Evolutionary conservation across 768 basidiomycete genomes (phyloP).

Genomic region (Phaeotremella skinneri): DNA sequence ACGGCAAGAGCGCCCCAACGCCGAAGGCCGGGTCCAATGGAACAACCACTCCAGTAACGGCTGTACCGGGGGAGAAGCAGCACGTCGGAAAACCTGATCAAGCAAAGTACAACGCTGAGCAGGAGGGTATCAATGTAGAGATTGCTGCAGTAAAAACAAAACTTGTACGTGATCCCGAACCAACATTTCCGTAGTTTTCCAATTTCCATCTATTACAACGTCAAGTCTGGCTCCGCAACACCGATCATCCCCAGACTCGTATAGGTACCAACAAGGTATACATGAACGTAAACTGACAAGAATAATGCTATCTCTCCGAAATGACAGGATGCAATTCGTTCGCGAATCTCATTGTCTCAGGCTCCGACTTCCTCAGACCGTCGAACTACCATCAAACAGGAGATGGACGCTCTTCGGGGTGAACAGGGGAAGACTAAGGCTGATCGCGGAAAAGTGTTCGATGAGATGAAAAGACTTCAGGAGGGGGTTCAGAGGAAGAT

Average conservation of each 20-base stretch:
- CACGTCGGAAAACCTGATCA: conserved; percentile 71
- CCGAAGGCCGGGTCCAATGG: conserved; percentile 29
- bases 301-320: neutral
- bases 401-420: conserved; percentile 74
- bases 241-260: no score
- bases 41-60: conserved; percentile 49
- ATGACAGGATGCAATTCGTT: conserved; percentile 45
- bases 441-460: conserved; percentile 60
- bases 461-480: conserved; percentile 74
- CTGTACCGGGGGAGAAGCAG: conserved; percentile 19
- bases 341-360: conserved; percentile 40
- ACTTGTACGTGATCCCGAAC: conserved; percentile 61
- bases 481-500: conserved; percentile 81
- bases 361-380: conserved; percentile 62
- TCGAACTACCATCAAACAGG: conserved; percentile 67
- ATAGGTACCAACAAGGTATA: no score
- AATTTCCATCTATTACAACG: neutral
- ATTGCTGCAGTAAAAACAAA: conserved; percentile 79
- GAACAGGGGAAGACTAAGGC: conserved; percentile 75
- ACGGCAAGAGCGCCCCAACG: conserved; percentile 1
- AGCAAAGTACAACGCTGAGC: conserved; percentile 75
- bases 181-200: neutral
- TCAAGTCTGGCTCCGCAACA: no score
- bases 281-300: conserved; percentile 3
- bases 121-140: conserved; percentile 73